These are phyloP conservation scores for Aspergillus proliferans DNA, from an alignment of 2,329 filamentous ascomycete genomes.

Conservation along the genomic window DNA sequence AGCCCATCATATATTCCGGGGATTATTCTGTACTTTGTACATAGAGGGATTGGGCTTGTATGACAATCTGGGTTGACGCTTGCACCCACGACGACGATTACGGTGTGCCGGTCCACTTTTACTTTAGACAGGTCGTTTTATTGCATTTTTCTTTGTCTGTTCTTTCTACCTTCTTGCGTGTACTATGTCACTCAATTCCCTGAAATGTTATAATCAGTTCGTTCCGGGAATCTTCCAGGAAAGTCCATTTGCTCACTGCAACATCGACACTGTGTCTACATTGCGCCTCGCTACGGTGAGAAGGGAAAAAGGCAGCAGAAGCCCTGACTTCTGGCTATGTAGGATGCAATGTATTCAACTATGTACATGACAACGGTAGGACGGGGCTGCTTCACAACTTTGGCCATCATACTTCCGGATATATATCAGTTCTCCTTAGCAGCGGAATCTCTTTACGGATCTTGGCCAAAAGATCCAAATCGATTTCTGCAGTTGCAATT, in stretches of 20 bases:
- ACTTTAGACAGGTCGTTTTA: conserved; percentile 29
- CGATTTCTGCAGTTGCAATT: conserved; percentile 49
- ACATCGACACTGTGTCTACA: too few species aligned
- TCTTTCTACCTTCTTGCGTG: conserved; percentile 20
- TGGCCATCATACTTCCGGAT: conserved; percentile 37
- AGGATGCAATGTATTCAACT: background rate
- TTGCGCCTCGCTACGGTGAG: background rate
- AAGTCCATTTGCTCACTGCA: conserved; percentile 1
- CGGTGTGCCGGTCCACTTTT: conserved; percentile 24
- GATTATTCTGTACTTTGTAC: conserved; percentile 35
- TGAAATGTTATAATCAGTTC: conserved; percentile 7
- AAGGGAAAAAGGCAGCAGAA: background rate
- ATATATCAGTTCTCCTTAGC: conserved; percentile 49
- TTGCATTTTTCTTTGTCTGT: conserved; percentile 22
- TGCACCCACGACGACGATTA: conserved; percentile 16
- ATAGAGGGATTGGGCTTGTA: conserved; percentile 33
- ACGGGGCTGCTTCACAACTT: background rate
- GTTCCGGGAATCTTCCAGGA: background rate
- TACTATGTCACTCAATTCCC: conserved; percentile 15
- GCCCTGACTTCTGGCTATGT: background rate
- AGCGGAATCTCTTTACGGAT: conserved; percentile 53
- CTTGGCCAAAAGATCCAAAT: conserved; percentile 47
- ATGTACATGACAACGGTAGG: background rate
- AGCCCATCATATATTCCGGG: conserved; percentile 11
- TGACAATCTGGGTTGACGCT: conserved; percentile 23